phyloP scores from a whole-genome alignment of 768 basidiomycete species.

The Paxillus involutus region DNA sequence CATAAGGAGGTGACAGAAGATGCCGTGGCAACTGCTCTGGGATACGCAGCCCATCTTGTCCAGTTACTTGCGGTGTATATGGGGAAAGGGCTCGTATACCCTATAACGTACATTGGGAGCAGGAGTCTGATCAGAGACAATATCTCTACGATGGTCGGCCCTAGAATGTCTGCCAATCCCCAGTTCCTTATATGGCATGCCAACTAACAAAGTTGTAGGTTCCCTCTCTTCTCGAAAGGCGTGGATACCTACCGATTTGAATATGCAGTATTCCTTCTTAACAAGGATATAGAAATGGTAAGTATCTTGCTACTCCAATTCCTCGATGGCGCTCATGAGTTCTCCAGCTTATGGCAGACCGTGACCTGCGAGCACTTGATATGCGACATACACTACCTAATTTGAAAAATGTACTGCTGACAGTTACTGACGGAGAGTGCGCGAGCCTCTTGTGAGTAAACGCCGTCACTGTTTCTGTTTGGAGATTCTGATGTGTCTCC shows the following conservation, averaged over 20 bases:
- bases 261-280: slow-evolving; percentile 94
- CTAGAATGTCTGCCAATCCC: slow-evolving; percentile 72
- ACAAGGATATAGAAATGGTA: slow-evolving; percentile 97
- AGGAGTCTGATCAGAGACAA: slow-evolving; percentile 89
- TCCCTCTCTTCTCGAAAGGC: slow-evolving; percentile 91
- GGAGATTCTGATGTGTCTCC: slow-evolving; percentile 8
- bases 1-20: slow-evolving; percentile 82
- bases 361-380: slow-evolving; percentile 86
- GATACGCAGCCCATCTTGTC: slow-evolving; percentile 85
- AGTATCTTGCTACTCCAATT: neutral
- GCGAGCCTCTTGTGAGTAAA: slow-evolving; percentile 45
- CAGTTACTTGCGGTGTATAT: slow-evolving; percentile 80
- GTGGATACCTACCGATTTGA: slow-evolving; percentile 97
- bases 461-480: neutral
- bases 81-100: slow-evolving; percentile 78
- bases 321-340: slow-evolving; percentile 4
- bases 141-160: slow-evolving; percentile 94
- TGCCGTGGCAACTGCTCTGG: slow-evolving; percentile 83
- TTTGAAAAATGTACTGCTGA: slow-evolving; percentile 89
- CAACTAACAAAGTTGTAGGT: slow-evolving; percentile 50
- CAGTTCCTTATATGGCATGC: neutral
- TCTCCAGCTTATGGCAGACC: slow-evolving; percentile 83
- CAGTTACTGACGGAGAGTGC: slow-evolving; percentile 71
- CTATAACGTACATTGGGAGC: slow-evolving; percentile 88
- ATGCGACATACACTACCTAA: slow-evolving; percentile 96